Evolutionary conservation across 179 eudicot genomes (phyloP), one percentile per base, ranked within the genome.

Genomic region (Heliamphora pulchella): DNA sequence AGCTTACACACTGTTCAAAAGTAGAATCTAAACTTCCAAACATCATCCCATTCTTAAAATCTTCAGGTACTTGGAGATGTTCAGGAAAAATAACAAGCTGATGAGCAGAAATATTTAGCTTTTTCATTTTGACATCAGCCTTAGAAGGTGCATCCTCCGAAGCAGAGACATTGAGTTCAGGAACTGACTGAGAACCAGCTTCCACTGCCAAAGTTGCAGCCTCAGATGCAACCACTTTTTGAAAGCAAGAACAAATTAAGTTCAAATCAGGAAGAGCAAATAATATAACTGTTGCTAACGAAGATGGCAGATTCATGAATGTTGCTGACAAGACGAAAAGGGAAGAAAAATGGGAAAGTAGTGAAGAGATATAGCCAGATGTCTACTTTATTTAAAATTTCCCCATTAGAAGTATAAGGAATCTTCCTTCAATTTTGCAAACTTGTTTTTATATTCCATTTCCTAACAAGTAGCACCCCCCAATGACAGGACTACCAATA

Each of bases 1-100:
- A 8, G 67, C 70, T 76, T 18, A 74, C 83, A 64, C 69, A 64
- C 65, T 74, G 81, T 8, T 73, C 90, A 79, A 82, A 83, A 79
- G 80, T 51, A 78, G 86, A 85, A 87, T 86, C 89, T 83, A 91
- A 78, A 82, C 90, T 92, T 85, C 97, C 97, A 84, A 91, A 92
- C 82, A 84, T 89, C 82, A 92, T 69, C 15, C 82, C 86, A 53
- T 80, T 87, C 81, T 87, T 90, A 18, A 85, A 82, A 63, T 90
- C 83, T 79, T 89, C 94, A 64, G 97, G 93, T 53, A 92, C 94
- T 81, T 88, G 93, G 72, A 92, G 83, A 79, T 91, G 91, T 75
- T 89, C 86, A 53, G 94, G 97, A 74, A 91, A 88, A 78, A 92
- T 87, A 79, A 89, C 94, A 86, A 87, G 87, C 55, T 87, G 87